Base-by-base conservation (phyloP, 73 alveolate species). In the Paramecium tetraurelia region DNA sequence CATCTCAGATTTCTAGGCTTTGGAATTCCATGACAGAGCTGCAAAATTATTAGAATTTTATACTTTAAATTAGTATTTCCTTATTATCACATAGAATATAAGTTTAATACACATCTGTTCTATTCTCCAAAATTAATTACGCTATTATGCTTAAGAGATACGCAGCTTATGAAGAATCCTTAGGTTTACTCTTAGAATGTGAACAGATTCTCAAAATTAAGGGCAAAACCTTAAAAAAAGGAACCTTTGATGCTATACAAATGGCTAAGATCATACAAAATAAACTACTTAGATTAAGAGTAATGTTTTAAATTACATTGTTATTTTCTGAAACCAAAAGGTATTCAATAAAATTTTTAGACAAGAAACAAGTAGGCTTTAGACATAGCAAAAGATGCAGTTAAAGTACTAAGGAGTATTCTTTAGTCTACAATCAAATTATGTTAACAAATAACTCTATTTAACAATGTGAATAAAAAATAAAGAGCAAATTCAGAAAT, bases 401-500 rank as follows among this genome's bases (percentile, higher is more conserved):
- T 80, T n/a, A 80, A 44, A 22, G 33, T 44, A 0, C 5, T 80
- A 80, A 80, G 72, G 48, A 41, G 46, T 24, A 80, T 80, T 12
- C 14, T 40, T n/a, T 44, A 41, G 38, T 18, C 18, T 48, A 80
- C 90, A 10, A 80, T 80, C 6, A 80, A 80, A 24, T 44, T 80
- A 80, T 80, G 90, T 80, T 63, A 80, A 43, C 18, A 44, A 35
- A 80, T 80, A 4, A 40, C 48, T 80, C 29, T 80, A 22, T 20
- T 43, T 2, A 80, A 18, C 31, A 27, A 31, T 22, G 48, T 80
- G 12, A 80, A 80, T 80, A 80, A 80, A 35, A 80, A 80, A 80
- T 24, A 80, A 9, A 80, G 90, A 80, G 77, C 90, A 18, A 80
- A 80, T 80, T 44, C 76, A 14, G 90, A 80, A 22, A 80, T 80